Base-by-base conservation (phyloP, 371 early-diverging fungal species). In the Fennellomyces sp. region DNA sequence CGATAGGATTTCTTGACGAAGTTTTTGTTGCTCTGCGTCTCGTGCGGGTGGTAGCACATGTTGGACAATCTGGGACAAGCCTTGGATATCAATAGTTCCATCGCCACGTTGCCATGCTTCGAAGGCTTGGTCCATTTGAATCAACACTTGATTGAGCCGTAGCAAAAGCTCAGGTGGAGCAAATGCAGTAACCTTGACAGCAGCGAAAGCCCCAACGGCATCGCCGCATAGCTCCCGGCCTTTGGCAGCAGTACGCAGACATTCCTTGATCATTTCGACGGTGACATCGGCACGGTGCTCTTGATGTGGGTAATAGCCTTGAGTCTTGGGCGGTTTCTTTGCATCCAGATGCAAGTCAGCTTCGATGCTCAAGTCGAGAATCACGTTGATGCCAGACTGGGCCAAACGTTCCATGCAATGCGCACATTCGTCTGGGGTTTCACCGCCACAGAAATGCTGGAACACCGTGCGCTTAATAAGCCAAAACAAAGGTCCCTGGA, bases 391-490 rank as follows among this genome's bases (percentile, higher is more conserved):
- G 6, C 91, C 87, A 13, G 78, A 68, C 21, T 73, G 68, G 55
- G 86, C 70, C 55, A 96, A 81, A 21, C 65, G 51, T 36, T 83
- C 81, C 93, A 98, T 95, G 15, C 88, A 88, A n/a, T 88, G 86
- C 8, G 88, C 75, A 58, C 95, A 92, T 65, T 96, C 96, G 12
- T 86, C 86, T 28, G 91, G 82, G 15, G 89, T 88, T 74, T 98
- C 97, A 57, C 98, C 98, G 39, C 95, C 97, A 66, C 95, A 95
- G 74, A 97, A 97, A 63, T 93, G 93, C 28, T 81, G 77, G 75
- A 95, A 97, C 69, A 96, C 91, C 1, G 96, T 93, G 28, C 81
- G 80, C 72, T 88, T 89, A 59, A 95, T 78, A 29, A 93, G 68
- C 69, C 84, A 86, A 68, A 93, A 84, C 6, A 84, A 69, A 2